Evolutionary conservation across 1,284 basidiomycete species (phyloP).

Genomic region (Moesziomyces antarcticus): DNA sequence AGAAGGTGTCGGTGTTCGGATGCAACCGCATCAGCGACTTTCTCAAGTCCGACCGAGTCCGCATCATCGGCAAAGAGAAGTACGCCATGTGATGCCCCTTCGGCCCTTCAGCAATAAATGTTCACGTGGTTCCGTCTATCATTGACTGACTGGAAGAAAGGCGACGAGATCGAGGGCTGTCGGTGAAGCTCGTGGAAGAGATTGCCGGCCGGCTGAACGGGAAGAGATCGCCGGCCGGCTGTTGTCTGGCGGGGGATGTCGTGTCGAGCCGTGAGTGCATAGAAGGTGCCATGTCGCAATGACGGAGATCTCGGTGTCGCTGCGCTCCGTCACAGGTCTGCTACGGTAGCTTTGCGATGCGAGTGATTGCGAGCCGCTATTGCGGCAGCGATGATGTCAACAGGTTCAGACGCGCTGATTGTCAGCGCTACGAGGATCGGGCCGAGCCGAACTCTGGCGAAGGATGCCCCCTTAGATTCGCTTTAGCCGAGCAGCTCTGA

Average conservation of each 20-base stretch:
- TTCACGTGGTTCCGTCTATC: neutral
- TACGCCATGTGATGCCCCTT: constrained; percentile 15
- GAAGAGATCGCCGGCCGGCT: neutral
- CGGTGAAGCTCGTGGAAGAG: neutral
- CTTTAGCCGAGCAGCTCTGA: neutral
- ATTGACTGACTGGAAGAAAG: neutral
- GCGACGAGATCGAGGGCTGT: neutral
- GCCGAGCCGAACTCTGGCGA: neutral
- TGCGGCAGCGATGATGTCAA: neutral
- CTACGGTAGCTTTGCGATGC: too few relatives aligned
- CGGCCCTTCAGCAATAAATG: neutral
- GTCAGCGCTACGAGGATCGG: neutral
- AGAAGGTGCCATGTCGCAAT: neutral
- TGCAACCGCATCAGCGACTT: constrained; percentile 63
- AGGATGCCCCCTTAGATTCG: neutral
- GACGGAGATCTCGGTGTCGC: neutral
- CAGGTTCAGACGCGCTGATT: too few relatives aligned
- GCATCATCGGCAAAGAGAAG: constrained; percentile 61
- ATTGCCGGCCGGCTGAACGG: neutral
- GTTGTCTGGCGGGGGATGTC: too few relatives aligned
- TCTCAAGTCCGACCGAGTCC: constrained; percentile 44
- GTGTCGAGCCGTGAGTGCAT: neutral
- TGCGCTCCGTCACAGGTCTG: too few relatives aligned
- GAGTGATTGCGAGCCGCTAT: too few relatives aligned
- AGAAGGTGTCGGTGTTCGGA: constrained; percentile 66